Evolutionary conservation across 2,329 filamentous ascomycete species (phyloP), one percentile per base, ranked within the genome.

Genomic region (Waltergamsia citrina): DNA sequence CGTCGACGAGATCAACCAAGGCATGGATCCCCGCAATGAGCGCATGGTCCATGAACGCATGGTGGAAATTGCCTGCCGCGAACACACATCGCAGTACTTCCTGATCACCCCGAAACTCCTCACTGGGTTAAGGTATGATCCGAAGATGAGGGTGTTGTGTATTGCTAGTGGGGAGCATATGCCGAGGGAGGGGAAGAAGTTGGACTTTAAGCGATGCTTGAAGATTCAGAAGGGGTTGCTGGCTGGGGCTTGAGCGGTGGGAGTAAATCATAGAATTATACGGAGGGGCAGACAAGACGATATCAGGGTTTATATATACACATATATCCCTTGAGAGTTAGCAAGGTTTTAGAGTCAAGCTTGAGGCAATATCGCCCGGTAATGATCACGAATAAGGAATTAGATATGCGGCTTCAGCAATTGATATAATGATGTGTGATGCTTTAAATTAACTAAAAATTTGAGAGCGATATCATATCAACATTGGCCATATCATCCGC

Each of bases 1-100:
- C 32, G 92, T 98, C 38, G 92, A 98, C 59, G 92, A 98, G 63
- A 98, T 98, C 69, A 98, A 98, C 53, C 92, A 98, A 62, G 92
- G 92, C 44, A 98, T 98, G 92, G 92, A 98, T 56, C 92, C 90
- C 28, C 81, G 92, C 49, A 98, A 98, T 59, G 92, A 98, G 61
- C 84, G 92, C 46, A 93, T 95, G 76, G 88, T 98, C 12, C 92
- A 98, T 61, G 86, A 90, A 53, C 85, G 92, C 42, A 93, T 98
- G 83, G 92, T 98, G 7, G 87, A 95, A 51, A 95, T 98, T 52
- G 92, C 92, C 28, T 96, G 92, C 57, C 74, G 77, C 44, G 80
- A 87, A 56, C 77, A 82, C 54, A 78, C 76, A n/a, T 73, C 68
- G 44, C 78, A 83, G 62, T 98, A 98, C 62, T 98, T 98, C 65